Base-by-base conservation (phyloP, 768 basidiomycete genomes). In the Termitomyces sp. region DNA sequence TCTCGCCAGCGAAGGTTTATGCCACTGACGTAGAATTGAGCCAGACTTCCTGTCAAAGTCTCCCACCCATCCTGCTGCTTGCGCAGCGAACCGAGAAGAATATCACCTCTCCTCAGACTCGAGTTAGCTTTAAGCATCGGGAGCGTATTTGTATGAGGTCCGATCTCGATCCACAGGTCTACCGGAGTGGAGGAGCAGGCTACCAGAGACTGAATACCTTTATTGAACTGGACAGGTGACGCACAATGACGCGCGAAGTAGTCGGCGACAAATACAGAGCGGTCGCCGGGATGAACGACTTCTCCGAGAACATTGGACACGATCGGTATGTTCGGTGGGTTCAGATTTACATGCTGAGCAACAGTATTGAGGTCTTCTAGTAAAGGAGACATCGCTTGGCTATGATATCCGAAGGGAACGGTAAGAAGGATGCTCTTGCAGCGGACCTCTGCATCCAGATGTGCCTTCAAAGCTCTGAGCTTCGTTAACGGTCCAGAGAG, bases 331-430 rank as follows among this genome's bases (percentile, higher is more conserved):
- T 67, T 72, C 0, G 87, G 85, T 1, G 83, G 60, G 17, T 65
- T 68, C 41, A 83, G 60, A 0, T 66, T 64, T 37, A 82, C 62
- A 6, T 62, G 66, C 10, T 62, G 63, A 11, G 78, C 75, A 4
- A 82, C 59, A 0, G 60, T 60, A 37, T 66, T 69, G 31, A 89
- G 75, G 46, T 79, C 78, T n/a, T 75, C 70, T 14, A 83, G 58
- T 11, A 87, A 62, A 0, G 85, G 79, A 6, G 68, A 65, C 87
- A 90, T 86, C 1, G 83, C 80, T n/a, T 71, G 55, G 44, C 83
- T 85, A 68, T 91, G 89, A 63, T 81, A 87, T 1, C 80, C 88
- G 57, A 81, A 85, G 1, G 82, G 81, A 9, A 85, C 80, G 5
- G 72, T 60, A 1, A 90, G 72, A 43, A 77, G 62, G 15, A 73